Base-by-base conservation (phyloP, 1,284 basidiomycete species). In the Sanguinoderma infundibulare region DNA sequence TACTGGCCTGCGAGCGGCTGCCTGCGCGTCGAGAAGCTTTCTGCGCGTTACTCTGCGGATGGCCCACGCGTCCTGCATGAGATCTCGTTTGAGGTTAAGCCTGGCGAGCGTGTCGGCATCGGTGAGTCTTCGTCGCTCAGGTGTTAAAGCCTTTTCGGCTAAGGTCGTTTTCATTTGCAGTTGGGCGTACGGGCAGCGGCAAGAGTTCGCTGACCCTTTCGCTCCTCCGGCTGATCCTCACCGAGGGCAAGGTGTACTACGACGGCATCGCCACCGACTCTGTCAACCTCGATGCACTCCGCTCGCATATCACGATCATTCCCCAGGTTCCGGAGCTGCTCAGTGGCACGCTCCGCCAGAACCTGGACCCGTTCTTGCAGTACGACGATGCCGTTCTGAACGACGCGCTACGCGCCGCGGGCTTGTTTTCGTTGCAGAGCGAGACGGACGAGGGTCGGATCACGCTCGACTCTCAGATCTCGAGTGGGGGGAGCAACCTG, bases 1-100 rank as follows among this genome's bases (percentile, higher is more conserved):
- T 85, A 89, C 62, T 94, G 92, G 91, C 92, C 91, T 0, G 81
- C 87, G 0, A 89, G 86, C 34, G 92, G 92, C 6, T 79, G 84
- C 28, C 75, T 94, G 34, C 74, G 76, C 5, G 87, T 91, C 0
- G 85, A 91, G 65, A 81, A 81, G 40, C 73, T 88, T 35, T 82
- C 79, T n/a, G 86, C 86, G 24, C 78, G 80, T 20, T 90, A 88
- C 66, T 83, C 85, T 1, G 61, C 59, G 60, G 73, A 75, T 59
- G 77, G 77, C 38, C 83, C 62, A 65, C 79, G 55, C 65, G 83
- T 86, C 0, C 73, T 87, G 17, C 78, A 83, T 55, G 75, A 82
- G 40, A 70, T 86, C 53, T 78, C 77, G 5, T 78, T 86, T 59
- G 74, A 75, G 38, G 79, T 85, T 63, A 78, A 78, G 55, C 77